Percentiles rank a stretch among this genome's conserved stretches.
Evolutionary conservation across 2,329 filamentous ascomycete species (phyloP).

Genomic region (Cladosporium colombiae): DNA sequence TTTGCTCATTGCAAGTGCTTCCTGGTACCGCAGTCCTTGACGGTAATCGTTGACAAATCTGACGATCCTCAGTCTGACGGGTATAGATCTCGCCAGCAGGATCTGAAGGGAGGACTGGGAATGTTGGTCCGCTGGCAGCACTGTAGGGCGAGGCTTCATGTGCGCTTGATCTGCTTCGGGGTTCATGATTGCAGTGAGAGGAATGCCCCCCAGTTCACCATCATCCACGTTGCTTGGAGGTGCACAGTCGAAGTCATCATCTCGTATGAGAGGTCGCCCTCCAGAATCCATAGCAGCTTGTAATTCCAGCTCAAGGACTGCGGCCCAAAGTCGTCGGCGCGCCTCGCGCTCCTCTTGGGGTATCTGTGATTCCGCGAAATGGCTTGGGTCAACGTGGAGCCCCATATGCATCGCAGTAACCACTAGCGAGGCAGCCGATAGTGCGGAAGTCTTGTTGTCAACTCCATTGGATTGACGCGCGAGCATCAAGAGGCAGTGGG

Average conservation of each 20-base stretch:
- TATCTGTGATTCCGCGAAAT: slow-evolving; percentile 11
- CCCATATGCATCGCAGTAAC: slow-evolving; percentile 20
- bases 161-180: neutral
- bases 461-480: slow-evolving; percentile 14
- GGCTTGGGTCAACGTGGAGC: slow-evolving; percentile 9
- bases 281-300: slow-evolving; percentile 13
- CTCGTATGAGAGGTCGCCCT: slow-evolving; percentile 12
- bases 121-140: neutral
- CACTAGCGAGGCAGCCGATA: slow-evolving; percentile 10
- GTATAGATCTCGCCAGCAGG: slow-evolving; percentile 9
- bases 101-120: slow-evolving; percentile 13
- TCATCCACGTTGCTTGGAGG: slow-evolving; percentile 14
- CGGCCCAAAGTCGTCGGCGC: slow-evolving; percentile 17
- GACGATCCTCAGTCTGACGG: slow-evolving; percentile 9
- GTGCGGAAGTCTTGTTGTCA: slow-evolving; percentile 8
- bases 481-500: slow-evolving; percentile 13
- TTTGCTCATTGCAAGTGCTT: slow-evolving; percentile 15
- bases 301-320: slow-evolving; percentile 17
- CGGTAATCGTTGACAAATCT: slow-evolving; percentile 16
- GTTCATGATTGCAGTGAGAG: neutral
- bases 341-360: slow-evolving; percentile 5
- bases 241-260: slow-evolving; percentile 13
- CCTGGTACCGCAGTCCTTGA: slow-evolving; percentile 1
- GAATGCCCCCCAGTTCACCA: neutral
- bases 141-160: neutral